phyloP scores from a whole-genome alignment of 1,284 basidiomycete species.

The Cutaneotrichosporon sp. region DNA sequence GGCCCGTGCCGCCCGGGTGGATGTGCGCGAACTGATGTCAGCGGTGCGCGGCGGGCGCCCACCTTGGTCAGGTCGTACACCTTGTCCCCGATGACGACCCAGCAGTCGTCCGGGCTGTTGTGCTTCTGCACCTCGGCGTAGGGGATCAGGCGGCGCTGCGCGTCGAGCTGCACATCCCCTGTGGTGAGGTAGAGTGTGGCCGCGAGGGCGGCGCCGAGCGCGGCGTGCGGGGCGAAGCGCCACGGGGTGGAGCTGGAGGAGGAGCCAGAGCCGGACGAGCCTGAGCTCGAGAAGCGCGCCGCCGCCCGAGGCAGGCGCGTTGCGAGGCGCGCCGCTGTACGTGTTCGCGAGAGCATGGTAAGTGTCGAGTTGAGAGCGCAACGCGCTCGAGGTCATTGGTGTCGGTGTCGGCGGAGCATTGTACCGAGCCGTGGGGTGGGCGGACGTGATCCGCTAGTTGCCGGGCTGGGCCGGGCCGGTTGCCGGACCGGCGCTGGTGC shows the following conservation, averaged over 20 bases:
- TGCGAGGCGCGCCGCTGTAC: too few species aligned
- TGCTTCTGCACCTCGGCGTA: constrained; percentile 61
- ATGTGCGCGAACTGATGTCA: constrained; percentile 39
- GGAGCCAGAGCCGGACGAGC: neutral
- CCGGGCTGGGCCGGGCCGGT: neutral
- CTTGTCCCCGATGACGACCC: constrained; percentile 73
- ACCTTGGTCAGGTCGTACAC: constrained; percentile 70
- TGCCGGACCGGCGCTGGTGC: neutral
- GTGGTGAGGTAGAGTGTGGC: constrained; percentile 7
- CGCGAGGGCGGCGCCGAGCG: neutral
- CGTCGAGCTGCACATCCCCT: constrained; percentile 3
- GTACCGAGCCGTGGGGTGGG: neutral
- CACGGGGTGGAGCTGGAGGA: neutral
- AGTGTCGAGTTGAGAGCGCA: neutral
- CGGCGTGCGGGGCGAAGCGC: neutral
- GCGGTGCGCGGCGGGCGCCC: neutral
- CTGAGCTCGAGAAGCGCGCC: neutral
- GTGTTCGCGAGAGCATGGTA: too few species aligned
- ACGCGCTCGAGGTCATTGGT: neutral
- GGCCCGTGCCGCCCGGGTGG: constrained; percentile 49
- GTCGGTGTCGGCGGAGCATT: neutral
- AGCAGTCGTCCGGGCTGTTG: constrained; percentile 62
- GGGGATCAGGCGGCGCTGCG: constrained; percentile 41
- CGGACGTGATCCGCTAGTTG: neutral
- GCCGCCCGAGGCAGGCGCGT: too few species aligned